These are phyloP conservation scores for Stephanodiscus minutulus DNA, from an alignment of 108 stramenopile genomes.

Conservation along the genomic window DNA sequence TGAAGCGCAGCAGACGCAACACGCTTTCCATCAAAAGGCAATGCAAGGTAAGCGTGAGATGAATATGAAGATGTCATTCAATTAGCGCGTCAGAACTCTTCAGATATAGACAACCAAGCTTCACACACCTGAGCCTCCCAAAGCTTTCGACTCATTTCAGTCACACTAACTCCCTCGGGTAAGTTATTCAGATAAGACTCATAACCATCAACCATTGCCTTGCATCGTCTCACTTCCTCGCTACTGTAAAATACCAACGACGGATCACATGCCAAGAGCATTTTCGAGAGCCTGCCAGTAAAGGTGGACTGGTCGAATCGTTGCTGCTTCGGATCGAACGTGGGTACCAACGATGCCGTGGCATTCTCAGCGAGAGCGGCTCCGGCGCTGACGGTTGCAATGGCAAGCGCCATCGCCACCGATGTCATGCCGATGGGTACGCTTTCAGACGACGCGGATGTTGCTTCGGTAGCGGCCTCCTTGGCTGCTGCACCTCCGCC, in stretches of 20 bases:
- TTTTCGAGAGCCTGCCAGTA: constrained; percentile 62
- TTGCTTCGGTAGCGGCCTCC: constrained; percentile 4
- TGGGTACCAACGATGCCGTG: constrained; percentile 57
- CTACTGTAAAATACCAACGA: constrained; percentile 56
- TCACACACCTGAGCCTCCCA: constrained; percentile 43
- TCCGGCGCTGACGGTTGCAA: constrained; percentile 50
- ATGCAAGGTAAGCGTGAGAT: neutral
- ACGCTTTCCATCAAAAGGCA: constrained; percentile 25
- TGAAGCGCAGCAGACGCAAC: constrained; percentile 79
- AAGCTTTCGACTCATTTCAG: constrained; percentile 40
- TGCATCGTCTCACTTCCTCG: constrained; percentile 48
- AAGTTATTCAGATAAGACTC: constrained; percentile 19
- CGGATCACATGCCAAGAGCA: constrained; percentile 83
- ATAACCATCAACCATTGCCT: constrained; percentile 49
- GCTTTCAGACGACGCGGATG: constrained; percentile 7
- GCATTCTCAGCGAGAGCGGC: constrained; percentile 53
- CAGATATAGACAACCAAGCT: too few species aligned
- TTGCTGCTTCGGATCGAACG: constrained; percentile 57
- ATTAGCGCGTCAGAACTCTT: too few species aligned
- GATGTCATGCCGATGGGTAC: constrained; percentile 43
- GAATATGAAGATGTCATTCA: constrained; percentile 1
- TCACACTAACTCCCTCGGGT: constrained; percentile 21
- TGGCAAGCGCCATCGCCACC: constrained; percentile 57
- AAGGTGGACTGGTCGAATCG: constrained; percentile 66
- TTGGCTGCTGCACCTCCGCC: neutral